A percentile compares a stretch with the other conserved stretches of the same genome.
These are phyloP conservation scores for Nannizzia gypsea DNA, from an alignment of 2,329 filamentous ascomycete species.

Conservation along the genomic window DNA sequence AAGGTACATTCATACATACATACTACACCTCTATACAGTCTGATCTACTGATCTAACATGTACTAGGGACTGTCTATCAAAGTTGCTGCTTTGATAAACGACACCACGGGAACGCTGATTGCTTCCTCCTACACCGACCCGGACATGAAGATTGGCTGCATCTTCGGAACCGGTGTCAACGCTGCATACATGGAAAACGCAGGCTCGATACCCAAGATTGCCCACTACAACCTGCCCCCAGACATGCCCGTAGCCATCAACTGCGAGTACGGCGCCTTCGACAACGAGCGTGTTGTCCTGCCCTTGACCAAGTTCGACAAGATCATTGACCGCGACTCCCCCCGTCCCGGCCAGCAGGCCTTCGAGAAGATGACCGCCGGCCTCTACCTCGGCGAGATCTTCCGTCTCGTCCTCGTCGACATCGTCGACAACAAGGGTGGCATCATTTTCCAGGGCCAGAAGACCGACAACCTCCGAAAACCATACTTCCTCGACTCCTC, in stretches of 20 bases:
- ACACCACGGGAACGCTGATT: slow-evolving; percentile 93
- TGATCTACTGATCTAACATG: neutral
- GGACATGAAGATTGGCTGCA: slow-evolving; percentile 88
- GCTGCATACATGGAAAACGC: slow-evolving; percentile 95
- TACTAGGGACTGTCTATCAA: slow-evolving; percentile 74
- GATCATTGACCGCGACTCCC: slow-evolving; percentile 80
- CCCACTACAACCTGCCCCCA: slow-evolving; percentile 74
- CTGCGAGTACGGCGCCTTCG: slow-evolving; percentile 95
- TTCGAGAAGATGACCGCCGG: slow-evolving; percentile 99
- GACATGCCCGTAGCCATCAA: slow-evolving; percentile 88
- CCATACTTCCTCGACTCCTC: slow-evolving; percentile 85
- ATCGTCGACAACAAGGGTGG: slow-evolving; percentile 65
- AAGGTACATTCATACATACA: slow-evolving; percentile 38
- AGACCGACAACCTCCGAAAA: slow-evolving; percentile 67
- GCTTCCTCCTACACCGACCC: slow-evolving; percentile 94
- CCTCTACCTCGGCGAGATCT: slow-evolving; percentile 87
- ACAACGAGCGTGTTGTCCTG: slow-evolving; percentile 82
- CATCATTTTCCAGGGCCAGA: slow-evolving; percentile 72
- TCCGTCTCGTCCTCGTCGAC: slow-evolving; percentile 76
- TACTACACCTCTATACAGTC: no score
- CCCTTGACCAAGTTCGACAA: slow-evolving; percentile 77
- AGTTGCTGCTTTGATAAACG: slow-evolving; percentile 86
- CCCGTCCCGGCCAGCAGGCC: slow-evolving; percentile 82
- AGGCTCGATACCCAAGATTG: slow-evolving; percentile 85
- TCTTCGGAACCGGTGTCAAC: slow-evolving; percentile 97